These are phyloP conservation scores for Podospora conica DNA, from an alignment of 495 filamentous ascomycete genomes.

Conservation along the genomic window DNA sequence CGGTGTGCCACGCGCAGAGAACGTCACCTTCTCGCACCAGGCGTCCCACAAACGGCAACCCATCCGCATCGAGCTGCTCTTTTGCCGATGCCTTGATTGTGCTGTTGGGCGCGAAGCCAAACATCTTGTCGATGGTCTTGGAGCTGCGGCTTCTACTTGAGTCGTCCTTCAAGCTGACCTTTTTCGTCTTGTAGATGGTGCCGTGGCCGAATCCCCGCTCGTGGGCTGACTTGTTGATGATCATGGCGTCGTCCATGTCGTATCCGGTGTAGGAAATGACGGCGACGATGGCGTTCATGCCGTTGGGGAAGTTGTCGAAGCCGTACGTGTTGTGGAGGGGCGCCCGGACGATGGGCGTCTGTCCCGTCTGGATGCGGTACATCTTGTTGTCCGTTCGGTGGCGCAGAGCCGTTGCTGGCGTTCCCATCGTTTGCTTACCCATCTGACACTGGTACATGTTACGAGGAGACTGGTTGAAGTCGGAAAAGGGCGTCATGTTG, in stretches of 20 bases:
- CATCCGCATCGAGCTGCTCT: constrained; percentile 73
- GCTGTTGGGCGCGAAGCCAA: constrained; percentile 75
- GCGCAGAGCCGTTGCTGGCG: constrained; percentile 76
- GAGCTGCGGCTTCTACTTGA: constrained; percentile 45
- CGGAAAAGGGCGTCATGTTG: constrained; percentile 98
- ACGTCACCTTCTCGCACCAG: constrained; percentile 72
- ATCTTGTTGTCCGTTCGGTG: constrained; percentile 96
- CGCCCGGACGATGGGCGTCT: constrained; percentile 88
- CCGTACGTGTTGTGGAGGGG: constrained; percentile 93
- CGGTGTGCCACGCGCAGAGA: constrained; percentile 84
- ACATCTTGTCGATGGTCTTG: constrained; percentile 62
- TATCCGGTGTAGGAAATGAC: constrained; percentile 99
- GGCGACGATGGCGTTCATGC: constrained; percentile 92
- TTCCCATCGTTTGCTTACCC: constrained; percentile 99
- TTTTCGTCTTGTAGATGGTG: constrained; percentile 96
- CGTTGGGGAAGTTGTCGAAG: constrained; percentile 96
- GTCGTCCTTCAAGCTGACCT: constrained; percentile 71
- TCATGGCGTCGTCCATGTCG: constrained; percentile 99
- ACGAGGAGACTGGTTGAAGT: constrained; percentile 97
- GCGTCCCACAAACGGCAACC: constrained; percentile 71
- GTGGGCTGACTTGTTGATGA: constrained; percentile 94
- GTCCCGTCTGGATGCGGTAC: constrained; percentile 90
- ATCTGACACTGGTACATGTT: constrained; percentile 99
- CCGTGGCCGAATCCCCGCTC: constrained; percentile 96
- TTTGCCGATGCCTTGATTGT: constrained; percentile 57